Conservation (phyloP, 352 stramenopile species). For the Globisporangium echinulatum region DNA sequence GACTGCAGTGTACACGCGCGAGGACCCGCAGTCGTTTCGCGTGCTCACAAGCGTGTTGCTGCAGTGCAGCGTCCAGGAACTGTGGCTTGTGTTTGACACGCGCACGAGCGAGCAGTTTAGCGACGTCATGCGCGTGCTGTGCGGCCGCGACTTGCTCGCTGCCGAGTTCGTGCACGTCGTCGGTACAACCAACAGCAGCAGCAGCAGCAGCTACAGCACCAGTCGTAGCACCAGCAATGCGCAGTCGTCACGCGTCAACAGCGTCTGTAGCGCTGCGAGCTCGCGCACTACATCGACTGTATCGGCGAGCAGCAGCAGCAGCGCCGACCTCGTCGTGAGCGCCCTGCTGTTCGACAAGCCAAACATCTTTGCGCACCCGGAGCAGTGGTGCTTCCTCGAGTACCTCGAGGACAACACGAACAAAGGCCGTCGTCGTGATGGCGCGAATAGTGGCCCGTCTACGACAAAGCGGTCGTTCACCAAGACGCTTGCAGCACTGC, state of each 20-base stretch:
- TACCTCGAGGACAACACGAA: neutral
- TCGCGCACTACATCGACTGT: conserved; percentile 1
- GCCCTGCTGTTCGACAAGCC: conserved; percentile 30
- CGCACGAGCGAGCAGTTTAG: conserved; percentile 12
- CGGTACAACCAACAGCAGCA: too few relatives aligned
- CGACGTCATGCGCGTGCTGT: conserved; percentile 8
- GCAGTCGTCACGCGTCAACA: neutral
- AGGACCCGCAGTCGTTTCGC: conserved; percentile 11
- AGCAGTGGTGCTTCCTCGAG: conserved; percentile 42
- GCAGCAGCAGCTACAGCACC: too few relatives aligned
- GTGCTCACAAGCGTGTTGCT: conserved; percentile 10
- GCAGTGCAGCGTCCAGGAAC: conserved; percentile 11
- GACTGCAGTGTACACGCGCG: conserved; percentile 8
- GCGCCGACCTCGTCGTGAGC: conserved; percentile 27
- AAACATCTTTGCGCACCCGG: conserved; percentile 27
- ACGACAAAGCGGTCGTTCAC: conserved; percentile 13
- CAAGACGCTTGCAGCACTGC: conserved; percentile 26
- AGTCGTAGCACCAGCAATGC: neutral
- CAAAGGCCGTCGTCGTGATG: too few relatives aligned
- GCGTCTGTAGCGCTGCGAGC: neutral
- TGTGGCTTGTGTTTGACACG: conserved; percentile 11
- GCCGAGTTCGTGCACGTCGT: conserved; percentile 4
- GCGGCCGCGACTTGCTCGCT: neutral
- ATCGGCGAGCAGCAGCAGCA: conserved; percentile 14
- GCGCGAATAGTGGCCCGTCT: too few relatives aligned